Conservation (phyloP, 805 yeast genomes). For the Zygoascus biomembranicola region DNA sequence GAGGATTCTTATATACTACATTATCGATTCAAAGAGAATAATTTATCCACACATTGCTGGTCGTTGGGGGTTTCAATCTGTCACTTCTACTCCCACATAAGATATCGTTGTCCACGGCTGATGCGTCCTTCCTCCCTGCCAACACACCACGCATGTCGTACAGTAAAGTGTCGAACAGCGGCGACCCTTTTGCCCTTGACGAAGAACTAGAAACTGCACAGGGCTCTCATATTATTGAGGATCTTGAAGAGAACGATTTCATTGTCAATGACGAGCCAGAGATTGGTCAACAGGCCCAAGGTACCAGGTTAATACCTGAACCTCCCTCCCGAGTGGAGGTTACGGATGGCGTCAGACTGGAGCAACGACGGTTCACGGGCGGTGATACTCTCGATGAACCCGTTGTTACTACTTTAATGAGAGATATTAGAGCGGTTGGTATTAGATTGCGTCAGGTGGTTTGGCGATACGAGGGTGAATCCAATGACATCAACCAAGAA, state of each 20-base stretch:
- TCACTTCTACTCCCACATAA: too few species aligned
- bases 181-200: not conserved
- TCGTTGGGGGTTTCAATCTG: too few species aligned
- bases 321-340: conserved; percentile 13
- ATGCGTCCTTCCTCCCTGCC: not conserved
- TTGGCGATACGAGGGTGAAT: conserved; percentile 29
- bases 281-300: not conserved
- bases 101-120: too few species aligned
- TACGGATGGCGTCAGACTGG: conserved; percentile 26
- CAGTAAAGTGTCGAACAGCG: not conserved
- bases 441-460: conserved; percentile 35
- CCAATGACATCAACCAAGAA: conserved; percentile 15
- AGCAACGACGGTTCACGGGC: conserved; percentile 48
- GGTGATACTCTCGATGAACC: conserved; percentile 72
- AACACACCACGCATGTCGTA: not conserved
- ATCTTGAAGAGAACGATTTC: conserved; percentile 11
- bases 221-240: conserved; percentile 1
- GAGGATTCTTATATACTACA: too few species aligned
- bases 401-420: conserved; percentile 43
- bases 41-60: too few species aligned
- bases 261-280: conserved; percentile 20
- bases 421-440: conserved; percentile 40
- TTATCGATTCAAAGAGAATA: too few species aligned
- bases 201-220: not conserved
- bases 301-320: conserved; percentile 10